Evolutionary conservation across 352 stramenopile species (phyloP), one percentile per base, ranked within the genome.

Genomic region (Globisporangium spiculum): DNA sequence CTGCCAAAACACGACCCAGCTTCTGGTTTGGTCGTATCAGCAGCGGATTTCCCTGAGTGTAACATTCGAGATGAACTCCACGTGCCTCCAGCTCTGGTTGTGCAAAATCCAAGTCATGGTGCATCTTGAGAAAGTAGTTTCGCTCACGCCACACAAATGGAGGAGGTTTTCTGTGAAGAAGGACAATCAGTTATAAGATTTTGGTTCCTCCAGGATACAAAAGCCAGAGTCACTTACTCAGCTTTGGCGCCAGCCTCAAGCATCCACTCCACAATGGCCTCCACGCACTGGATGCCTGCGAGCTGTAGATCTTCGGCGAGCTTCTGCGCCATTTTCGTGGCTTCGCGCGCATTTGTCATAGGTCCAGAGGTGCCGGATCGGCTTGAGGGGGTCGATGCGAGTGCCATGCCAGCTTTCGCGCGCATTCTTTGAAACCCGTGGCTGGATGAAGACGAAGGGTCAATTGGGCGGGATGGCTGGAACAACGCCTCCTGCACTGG

Each of bases 261-360:
- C 81, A 93, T 93, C 85, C 85, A 93, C 67, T 92, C 85, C 8
- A 93, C 85, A 32, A 93, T 75, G 18, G 79, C 74, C 76, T 93
- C 85, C 5, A 93, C 83, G n/a, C 79, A 88, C 52, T 92, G 81
- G 18, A 92, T 90, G 1, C 85, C 85, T 1, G 75, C 63, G 52
- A 90, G 41, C 62, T 93, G 85, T 6, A 93, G 70, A 54, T 91
- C 80, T 5, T 75, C 78, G 3, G 78, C 82, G 1, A 93, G 75
- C 56, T 91, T 80, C n/a, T 91, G 83, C 0, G 82, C 85, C 58
- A 92, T 60, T 57, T 83, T 87, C 4, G 75, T 89, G n/a, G 83
- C 83, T 71, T 93, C 84, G 9, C 83, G 83, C 8, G 81, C 60
- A 34, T 90, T 91, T 58, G 76, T 91, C 83, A 93, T 89, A 20